A percentile compares a stretch with the other conserved stretches of the same genome.
Evolutionary conservation across 2,329 filamentous ascomycete genomes (phyloP).

Genomic region (Phaeosphaeriaceae sp.): DNA sequence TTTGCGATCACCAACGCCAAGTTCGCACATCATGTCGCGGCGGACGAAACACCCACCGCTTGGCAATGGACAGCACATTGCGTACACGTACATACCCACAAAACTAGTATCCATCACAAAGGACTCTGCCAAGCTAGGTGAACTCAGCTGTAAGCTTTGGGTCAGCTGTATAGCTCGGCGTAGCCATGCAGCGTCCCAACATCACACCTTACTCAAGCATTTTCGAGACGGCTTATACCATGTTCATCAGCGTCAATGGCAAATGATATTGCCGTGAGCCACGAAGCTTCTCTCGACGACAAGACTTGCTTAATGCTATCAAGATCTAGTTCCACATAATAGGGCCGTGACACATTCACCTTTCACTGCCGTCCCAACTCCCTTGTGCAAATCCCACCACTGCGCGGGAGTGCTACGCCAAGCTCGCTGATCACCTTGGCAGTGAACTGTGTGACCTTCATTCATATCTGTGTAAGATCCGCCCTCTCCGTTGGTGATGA

Average conservation of each 20-base stretch:
- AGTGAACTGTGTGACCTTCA: constrained; percentile 14
- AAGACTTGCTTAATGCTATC: constrained; percentile 20
- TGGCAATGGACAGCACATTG: constrained; percentile 10
- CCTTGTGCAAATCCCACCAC: constrained; percentile 3
- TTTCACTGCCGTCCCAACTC: constrained; percentile 1
- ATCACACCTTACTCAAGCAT: not conserved
- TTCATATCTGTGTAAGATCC: constrained; percentile 17
- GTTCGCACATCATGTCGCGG: not conserved
- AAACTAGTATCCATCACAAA: not conserved
- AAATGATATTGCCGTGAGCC: not conserved
- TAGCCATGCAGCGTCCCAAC: too few species aligned
- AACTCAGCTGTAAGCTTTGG: too few species aligned
- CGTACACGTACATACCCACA: not conserved
- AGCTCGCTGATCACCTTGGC: constrained; percentile 30
- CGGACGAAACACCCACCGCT: constrained; percentile 3
- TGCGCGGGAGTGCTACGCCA: constrained; percentile 24
- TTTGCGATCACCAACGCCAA: not conserved
- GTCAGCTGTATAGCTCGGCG: too few species aligned
- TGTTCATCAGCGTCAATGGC: not conserved
- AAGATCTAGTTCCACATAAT: constrained; percentile 14
- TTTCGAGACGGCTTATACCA: not conserved
- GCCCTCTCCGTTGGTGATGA: constrained; percentile 1
- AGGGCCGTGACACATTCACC: constrained; percentile 3
- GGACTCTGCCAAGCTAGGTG: too few species aligned
- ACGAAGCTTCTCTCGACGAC: not conserved